Evolutionary conservation across 225 moss, liverwort and hornwort species (phyloP).

Genomic region (Rhytidiadelphus loreus): DNA sequence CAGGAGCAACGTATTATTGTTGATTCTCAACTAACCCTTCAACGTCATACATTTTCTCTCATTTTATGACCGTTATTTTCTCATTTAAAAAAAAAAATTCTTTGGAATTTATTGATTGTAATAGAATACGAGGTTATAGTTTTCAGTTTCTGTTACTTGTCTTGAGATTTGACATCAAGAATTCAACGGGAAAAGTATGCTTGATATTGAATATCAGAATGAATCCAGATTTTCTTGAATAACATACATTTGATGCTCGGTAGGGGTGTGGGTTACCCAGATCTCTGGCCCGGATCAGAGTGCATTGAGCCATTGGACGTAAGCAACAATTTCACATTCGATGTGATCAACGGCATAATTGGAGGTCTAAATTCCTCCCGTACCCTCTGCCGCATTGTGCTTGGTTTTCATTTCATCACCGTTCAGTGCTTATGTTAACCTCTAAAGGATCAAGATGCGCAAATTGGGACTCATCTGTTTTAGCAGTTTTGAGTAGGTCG

Average conservation of each 20-base stretch:
- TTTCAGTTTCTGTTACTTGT: neutral
- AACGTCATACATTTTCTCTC: neutral
- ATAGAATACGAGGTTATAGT: neutral
- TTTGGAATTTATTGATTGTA: neutral
- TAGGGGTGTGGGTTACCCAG: slow-evolving; percentile 88
- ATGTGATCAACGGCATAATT: slow-evolving; percentile 64
- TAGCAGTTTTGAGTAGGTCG: neutral
- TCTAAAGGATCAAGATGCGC: neutral
- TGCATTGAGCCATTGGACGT: slow-evolving; percentile 86
- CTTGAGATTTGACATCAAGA: neutral
- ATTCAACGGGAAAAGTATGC: neutral
- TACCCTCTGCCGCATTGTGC: neutral
- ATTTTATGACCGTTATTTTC: neutral
- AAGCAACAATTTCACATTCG: slow-evolving; percentile 76
- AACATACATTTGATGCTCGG: neutral
- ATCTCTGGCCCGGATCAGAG: slow-evolving; percentile 66
- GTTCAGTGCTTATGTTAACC: neutral
- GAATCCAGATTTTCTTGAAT: neutral
- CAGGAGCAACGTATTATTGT: neutral
- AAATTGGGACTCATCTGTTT: neutral
- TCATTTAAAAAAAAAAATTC: too few species aligned
- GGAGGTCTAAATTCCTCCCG: slow-evolving; percentile 25
- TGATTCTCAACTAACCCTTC: neutral
- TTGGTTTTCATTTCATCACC: neutral
- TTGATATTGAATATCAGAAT: neutral